phyloP scores from a whole-genome alignment of 352 stramenopile species.

The Phytophthora sansomeana region DNA sequence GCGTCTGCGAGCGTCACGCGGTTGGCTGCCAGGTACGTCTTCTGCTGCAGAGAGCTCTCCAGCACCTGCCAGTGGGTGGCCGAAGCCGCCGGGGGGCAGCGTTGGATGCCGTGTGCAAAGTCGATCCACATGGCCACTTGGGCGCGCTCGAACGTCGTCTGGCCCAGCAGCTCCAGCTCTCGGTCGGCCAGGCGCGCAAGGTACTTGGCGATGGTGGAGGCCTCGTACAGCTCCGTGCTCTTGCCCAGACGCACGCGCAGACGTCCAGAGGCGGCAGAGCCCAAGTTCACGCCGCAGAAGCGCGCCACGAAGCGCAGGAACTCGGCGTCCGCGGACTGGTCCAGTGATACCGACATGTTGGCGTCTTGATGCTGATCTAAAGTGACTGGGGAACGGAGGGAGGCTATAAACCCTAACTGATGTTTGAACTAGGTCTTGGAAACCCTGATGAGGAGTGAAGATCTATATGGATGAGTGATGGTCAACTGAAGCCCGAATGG shows the following conservation, averaged over 20 bases:
- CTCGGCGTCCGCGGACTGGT: constrained; percentile 76
- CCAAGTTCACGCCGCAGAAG: constrained; percentile 80
- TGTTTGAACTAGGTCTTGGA: background rate
- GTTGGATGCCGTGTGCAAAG: constrained; percentile 61
- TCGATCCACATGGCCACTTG: constrained; percentile 83
- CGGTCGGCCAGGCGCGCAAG: constrained; percentile 78
- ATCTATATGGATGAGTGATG: constrained; percentile 19
- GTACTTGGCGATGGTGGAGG: constrained; percentile 79
- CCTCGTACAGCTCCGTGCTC: constrained; percentile 74
- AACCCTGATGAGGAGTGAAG: background rate
- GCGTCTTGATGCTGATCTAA: constrained; percentile 15
- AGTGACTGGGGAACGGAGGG: background rate
- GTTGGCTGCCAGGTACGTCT: constrained; percentile 74
- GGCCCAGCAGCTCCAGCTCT: constrained; percentile 71
- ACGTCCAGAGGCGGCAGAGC: constrained; percentile 73
- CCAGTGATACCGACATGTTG: constrained; percentile 83
- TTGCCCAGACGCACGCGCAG: constrained; percentile 81
- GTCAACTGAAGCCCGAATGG: constrained; percentile 5
- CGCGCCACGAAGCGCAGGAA: constrained; percentile 86
- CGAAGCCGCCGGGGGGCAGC: constrained; percentile 43
- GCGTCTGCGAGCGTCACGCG: constrained; percentile 84
- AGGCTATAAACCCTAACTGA: background rate
- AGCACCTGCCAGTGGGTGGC: constrained; percentile 71
- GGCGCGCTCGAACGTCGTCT: constrained; percentile 70
- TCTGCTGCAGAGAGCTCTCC: constrained; percentile 57